Evolutionary conservation across 75 land plant species (phyloP).

Genomic region (Adiantum capillusveneris): DNA sequence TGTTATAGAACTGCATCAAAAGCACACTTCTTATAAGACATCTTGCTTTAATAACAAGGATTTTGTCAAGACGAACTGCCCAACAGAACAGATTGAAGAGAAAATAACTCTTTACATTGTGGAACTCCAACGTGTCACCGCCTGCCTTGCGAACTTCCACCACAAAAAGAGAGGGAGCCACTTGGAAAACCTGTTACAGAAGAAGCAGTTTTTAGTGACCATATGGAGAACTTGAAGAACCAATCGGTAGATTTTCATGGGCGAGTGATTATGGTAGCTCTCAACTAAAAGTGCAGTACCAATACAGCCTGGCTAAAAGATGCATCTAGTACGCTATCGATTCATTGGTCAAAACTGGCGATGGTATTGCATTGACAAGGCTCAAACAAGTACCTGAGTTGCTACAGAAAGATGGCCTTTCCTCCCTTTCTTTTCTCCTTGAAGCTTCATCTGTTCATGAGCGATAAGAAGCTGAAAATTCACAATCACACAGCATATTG

Average conservation of each 20-base stretch:
- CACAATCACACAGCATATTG: no score
- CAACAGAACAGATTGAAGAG: not conserved
- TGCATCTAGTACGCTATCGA: no score
- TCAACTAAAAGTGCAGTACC: no score
- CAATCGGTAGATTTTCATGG: no score
- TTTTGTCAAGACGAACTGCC: not conserved
- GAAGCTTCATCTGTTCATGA: not conserved
- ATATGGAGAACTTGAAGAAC: no score
- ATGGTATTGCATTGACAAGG: no score
- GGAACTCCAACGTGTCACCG: conserved; percentile 94
- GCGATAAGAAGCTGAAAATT: no score
- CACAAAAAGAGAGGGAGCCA: conserved; percentile 87
- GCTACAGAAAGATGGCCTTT: conserved; percentile 62
- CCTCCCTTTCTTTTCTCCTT: conserved; percentile 8
- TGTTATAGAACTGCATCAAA: conserved; percentile 68
- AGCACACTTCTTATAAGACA: not conserved
- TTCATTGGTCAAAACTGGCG: no score
- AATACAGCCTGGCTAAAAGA: no score
- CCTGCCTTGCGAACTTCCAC: conserved; percentile 93
- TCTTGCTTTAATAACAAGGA: not conserved
- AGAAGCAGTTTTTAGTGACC: no score
- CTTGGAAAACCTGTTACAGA: conserved; percentile 75
- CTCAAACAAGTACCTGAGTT: conserved; percentile 61
- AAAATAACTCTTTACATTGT: conserved; percentile 41
- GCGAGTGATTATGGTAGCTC: no score